Evolutionary conservation across 352 stramenopile species (phyloP), one percentile per base, ranked within the genome.

Genomic region (Globisporangium nagaii): DNA sequence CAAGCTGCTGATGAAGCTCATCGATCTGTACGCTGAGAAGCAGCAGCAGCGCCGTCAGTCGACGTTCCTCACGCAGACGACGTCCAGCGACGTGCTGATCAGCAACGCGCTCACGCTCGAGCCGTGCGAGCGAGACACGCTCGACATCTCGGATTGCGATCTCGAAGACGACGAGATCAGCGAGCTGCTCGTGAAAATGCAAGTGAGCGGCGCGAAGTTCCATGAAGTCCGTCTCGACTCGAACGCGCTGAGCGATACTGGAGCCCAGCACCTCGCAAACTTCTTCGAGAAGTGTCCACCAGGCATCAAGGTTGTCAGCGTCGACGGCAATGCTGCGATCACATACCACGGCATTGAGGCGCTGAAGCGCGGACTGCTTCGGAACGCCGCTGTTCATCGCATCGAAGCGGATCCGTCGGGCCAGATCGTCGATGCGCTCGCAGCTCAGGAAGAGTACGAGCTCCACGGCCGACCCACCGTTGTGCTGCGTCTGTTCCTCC

Each of bases 31-130:
- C 30, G 44, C 49, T 1, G 66, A 70, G 10, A 70, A 65, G 27
- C 61, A 69, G 24, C 57, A 63, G 11, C 37, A 65, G n/a, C 60
- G 53, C 3, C 63, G 53, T 12, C 66, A 70, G 53, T 65, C 56
- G 12, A 84, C 73, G 8, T 86, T 86, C 49, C 35, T 84, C 5
- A 86, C 73, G 2, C 70, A 86, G 45, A 42, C 61, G n/a, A 20
- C 51, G 1, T 41, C 61, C 20, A 83, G 71, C 37, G 72, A 86
- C 48, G 34, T 82, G 13, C 55, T 80, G 19, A 70, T 77, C 43
- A 50, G 27, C 8, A 47, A 57, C 19, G 36, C 27, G 12, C 31
- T 51, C 10, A 56, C 31, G 13, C 15, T 60, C 3, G 35, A 56
- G 40, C n/a, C 42, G 11, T 42, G 37, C 27, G 53, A 51, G 15